These are phyloP conservation scores for Sarocladium kiliense DNA, from an alignment of 2,329 filamentous ascomycete genomes.

Conservation along the genomic window DNA sequence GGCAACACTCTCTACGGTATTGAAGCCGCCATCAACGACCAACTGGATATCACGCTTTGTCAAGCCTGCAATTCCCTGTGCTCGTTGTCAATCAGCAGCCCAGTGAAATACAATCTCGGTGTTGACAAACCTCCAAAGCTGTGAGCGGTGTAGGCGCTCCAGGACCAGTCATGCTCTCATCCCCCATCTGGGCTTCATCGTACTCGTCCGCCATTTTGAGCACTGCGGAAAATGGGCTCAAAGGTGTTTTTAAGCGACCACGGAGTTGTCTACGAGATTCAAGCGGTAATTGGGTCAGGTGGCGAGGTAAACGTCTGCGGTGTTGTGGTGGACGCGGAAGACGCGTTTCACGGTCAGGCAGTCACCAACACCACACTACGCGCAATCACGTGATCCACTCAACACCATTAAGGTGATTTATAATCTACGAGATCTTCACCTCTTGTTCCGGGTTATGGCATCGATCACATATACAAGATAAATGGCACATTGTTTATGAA, in stretches of 20 bases:
- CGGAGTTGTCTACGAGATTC: background rate
- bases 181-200: slow-evolving; percentile 60
- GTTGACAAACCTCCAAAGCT: slow-evolving; percentile 69
- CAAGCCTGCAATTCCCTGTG: slow-evolving; percentile 76
- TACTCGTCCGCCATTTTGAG: slow-evolving; percentile 51
- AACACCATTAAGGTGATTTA: too few species aligned
- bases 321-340: background rate
- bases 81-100: background rate
- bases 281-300: background rate
- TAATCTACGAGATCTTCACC: too few species aligned
- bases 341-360: slow-evolving; percentile 6
- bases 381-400: background rate
- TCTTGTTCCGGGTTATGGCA: too few species aligned
- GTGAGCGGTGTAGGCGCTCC: slow-evolving; percentile 89
- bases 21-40: slow-evolving; percentile 84
- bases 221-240: slow-evolving; percentile 9
- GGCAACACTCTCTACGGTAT: slow-evolving; percentile 92
- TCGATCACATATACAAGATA: too few species aligned
- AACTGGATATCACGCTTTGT: slow-evolving; percentile 96
- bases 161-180: slow-evolving; percentile 69
- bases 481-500: too few species aligned
- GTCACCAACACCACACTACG: background rate
- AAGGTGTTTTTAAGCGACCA: background rate
- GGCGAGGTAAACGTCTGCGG: background rate
- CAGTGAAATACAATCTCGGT: background rate